Base-by-base conservation (phyloP, 371 early-diverging fungal genomes). In the Mycotypha africana region DNA sequence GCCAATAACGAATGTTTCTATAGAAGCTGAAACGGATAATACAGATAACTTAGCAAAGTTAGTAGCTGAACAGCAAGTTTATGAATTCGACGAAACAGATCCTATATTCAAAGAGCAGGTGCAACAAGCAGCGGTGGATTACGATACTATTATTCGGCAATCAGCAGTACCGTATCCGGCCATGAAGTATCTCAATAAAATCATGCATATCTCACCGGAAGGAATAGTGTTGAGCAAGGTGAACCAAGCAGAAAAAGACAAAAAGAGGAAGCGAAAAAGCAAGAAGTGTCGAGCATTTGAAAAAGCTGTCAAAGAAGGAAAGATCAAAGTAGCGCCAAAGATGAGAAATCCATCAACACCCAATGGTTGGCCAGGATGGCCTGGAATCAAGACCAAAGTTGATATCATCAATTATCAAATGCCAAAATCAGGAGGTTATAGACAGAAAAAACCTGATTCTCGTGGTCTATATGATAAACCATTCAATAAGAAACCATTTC, bases 311-410 rank as follows among this genome's bases (percentile, higher is more conserved):
- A 49, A 50, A 38, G 53, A 55, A 38, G 65, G 65, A 16, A 49
- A 54, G 4, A 61, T 62, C 10, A 19, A 45, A 14, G 14, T 51
- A 17, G 20, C 51, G 12, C 60, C 67, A 11, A 62, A 59, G 19
- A 73, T 68, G 67, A 59, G 69, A 47, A 41, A 73, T 42, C 55
- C 59, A 12, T 39, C 26, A 9, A 57, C 58, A 19, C 59, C 60
- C 24, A 57, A 58, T 16, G 74, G 69, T 1, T 73, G 74, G 74
- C 69, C 74, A 15, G 74, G 74, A 15, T 73, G 67, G 66, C 74
- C 74, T n/a, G 69, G 74, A n/a, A 26, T 46, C n/a, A 41, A 50
- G 1, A 73, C 59, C 10, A 44, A 33, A 1, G 58, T 56, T 24
- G 54, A 54, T 3, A 72, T 72, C 44, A 56, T 67, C 11, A 43